Conservation (phyloP, 371 early-diverging fungal genomes). For the Ecytonucleospora hepatopenaei region DNA sequence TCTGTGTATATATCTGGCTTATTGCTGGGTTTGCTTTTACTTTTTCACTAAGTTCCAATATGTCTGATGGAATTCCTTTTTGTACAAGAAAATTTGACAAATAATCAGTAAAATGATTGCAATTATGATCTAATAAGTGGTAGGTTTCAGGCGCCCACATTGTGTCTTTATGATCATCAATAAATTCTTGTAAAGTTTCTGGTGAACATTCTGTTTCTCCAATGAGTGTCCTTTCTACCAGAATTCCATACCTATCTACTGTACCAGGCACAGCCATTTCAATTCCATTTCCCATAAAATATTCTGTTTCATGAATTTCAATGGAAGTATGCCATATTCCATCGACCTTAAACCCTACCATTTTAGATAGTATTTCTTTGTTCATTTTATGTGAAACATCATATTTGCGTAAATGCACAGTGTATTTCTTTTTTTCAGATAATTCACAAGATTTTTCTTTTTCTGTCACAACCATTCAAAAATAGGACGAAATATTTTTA, state of each 20-base stretch:
- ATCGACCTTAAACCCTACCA: constrained; percentile 37
- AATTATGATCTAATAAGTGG: constrained; percentile 52
- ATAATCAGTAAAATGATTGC: constrained; percentile 55
- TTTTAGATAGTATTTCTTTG: neutral
- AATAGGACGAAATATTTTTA: no score
- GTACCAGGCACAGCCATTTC: constrained; percentile 19
- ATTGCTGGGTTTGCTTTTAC: constrained; percentile 7
- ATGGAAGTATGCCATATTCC: constrained; percentile 69
- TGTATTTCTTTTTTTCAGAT: constrained; percentile 11
- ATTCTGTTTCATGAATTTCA: constrained; percentile 70
- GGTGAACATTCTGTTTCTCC: constrained; percentile 38
- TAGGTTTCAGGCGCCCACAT: constrained; percentile 42
- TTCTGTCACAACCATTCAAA: no score
- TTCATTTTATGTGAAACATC: constrained; percentile 16
- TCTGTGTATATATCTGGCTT: neutral
- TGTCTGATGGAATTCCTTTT: constrained; percentile 49
- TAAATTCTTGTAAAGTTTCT: constrained; percentile 37
- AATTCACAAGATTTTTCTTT: neutral
- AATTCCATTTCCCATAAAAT: constrained; percentile 68
- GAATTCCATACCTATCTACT: constrained; percentile 4
- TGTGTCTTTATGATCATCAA: constrained; percentile 16
- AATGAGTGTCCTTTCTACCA: constrained; percentile 28
- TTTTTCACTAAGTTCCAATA: constrained; percentile 47
- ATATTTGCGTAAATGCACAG: constrained; percentile 33
- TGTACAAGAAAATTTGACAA: constrained; percentile 32